Percentiles rank a stretch among this genome's conserved stretches.
Evolutionary conservation across 2,329 filamentous ascomycete species (phyloP).

Genomic region (Penicillium sp.): DNA sequence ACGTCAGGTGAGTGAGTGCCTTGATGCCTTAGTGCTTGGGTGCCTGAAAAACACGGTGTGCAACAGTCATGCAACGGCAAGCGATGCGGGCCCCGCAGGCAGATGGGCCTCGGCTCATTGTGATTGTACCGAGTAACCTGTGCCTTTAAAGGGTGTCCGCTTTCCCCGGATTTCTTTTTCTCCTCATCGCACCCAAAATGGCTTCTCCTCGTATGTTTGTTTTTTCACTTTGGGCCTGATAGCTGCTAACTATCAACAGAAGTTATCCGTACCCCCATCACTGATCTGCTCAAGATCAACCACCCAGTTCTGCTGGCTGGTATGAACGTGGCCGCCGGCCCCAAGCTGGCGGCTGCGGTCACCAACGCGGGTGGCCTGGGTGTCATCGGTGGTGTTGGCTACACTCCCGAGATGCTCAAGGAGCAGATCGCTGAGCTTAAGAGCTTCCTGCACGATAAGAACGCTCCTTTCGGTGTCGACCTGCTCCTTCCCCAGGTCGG

Average conservation of each 20-base stretch:
- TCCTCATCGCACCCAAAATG: conserved; percentile 50
- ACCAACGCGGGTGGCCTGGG: conserved; percentile 95
- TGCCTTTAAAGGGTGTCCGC: conserved; percentile 20
- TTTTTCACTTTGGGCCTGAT: neutral
- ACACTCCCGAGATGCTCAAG: conserved; percentile 94
- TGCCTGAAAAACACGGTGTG: neutral
- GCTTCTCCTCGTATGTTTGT: conserved; percentile 71
- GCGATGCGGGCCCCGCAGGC: neutral
- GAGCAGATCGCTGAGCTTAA: conserved; percentile 97
- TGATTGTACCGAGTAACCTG: conserved; percentile 1
- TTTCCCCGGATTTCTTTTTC: conserved; percentile 20
- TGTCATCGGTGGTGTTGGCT: conserved; percentile 87
- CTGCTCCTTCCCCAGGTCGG: conserved; percentile 92
- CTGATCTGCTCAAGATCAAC: conserved; percentile 96
- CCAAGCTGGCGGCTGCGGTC: conserved; percentile 92
- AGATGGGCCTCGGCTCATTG: conserved; percentile 13
- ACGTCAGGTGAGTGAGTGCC: conserved; percentile 4
- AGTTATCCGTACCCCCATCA: conserved; percentile 85
- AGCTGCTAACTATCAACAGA: conserved; percentile 50
- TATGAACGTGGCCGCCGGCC: conserved; percentile 98
- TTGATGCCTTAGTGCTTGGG: neutral
- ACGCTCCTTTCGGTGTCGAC: conserved; percentile 91
- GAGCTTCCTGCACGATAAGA: conserved; percentile 81
- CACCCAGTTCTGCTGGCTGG: conserved; percentile 93
- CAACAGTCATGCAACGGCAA: neutral